Evolutionary conservation across 805 yeast species (phyloP), one percentile per base, ranked within the genome.

Genomic region (Nakazawaea populi): DNA sequence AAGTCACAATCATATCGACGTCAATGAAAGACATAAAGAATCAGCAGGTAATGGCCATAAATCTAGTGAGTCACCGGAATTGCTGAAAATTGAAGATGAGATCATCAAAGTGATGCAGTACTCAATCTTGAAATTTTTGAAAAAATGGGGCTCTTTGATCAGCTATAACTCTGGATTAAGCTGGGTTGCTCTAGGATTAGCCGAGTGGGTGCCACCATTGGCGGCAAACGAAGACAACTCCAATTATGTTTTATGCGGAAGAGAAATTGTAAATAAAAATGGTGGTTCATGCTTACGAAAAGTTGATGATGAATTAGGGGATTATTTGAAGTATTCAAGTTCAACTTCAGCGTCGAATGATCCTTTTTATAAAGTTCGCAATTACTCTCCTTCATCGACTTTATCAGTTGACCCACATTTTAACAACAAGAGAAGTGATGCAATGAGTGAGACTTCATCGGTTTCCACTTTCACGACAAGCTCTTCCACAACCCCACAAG

Each of bases 171-270:
- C 85, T 42, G 91, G 95, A 0, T 73, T 90, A 59, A 76, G 92
- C 3, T 90, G 96, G 96, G 79, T 88, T 18, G 97, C 96, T 0
- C 68, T 89, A 34, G 90, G 89, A 9, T 68, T 91, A 43, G 92
- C 96, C 0, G 96, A 89, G 64, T 90, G 96, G 96, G 76, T 82
- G 34, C 91, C 95, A 5, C 89, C 87, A 1, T 66, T 80, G 38
- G 10, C 28, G 3, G 7, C 45, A 12, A 70, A 73, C 45, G 47
- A 44, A 9, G 44, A 38, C 3, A 12, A 31, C 4, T 75, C 81
- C 10, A 71, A 74, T 14, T 77, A 75, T 71, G 84, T 81, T 2
- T 62, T 81, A 42, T 72, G 79, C 51, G 85, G 85, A 4, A 68
- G 81, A 52, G 83, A 79, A 58, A 68, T 66, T 50, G 57, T 65